Percentiles rank a stretch among this genome's conserved stretches.
Conservation (phyloP, 2,329 filamentous ascomycete species). For the Colletotrichum sublineola region DNA sequence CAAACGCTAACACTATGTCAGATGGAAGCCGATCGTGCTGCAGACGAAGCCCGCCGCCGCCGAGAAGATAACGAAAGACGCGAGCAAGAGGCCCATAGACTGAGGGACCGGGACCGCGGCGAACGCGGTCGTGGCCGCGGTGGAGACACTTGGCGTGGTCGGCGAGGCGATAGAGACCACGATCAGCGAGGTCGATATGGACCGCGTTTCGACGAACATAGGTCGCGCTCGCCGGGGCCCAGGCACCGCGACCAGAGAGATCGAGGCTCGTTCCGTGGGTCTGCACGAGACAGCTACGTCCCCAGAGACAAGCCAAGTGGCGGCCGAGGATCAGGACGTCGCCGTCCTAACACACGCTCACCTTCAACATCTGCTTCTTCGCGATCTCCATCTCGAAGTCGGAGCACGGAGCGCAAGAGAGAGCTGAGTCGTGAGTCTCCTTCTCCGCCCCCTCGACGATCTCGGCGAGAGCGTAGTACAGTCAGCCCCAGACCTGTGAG, state of each 20-base stretch:
- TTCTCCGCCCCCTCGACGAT: conserved; percentile 52
- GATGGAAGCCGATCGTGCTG: conserved; percentile 86
- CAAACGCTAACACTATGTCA: conserved; percentile 51
- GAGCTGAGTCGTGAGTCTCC: conserved; percentile 50
- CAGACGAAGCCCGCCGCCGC: conserved; percentile 79
- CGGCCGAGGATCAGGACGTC: conserved; percentile 57
- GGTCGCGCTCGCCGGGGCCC: conserved; percentile 63
- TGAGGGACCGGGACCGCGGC: conserved; percentile 75
- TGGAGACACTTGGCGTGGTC: conserved; percentile 66
- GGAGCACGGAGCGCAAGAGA: conserved; percentile 47
- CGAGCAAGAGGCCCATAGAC: conserved; percentile 76
- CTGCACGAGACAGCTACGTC: conserved; percentile 65
- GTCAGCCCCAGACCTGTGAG: conserved; percentile 51
- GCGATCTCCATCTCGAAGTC: conserved; percentile 52
- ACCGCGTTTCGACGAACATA: conserved; percentile 58
- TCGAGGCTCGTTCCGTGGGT: conserved; percentile 54
- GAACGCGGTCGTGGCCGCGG: conserved; percentile 65
- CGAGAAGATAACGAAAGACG: conserved; percentile 79
- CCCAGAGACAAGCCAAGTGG: conserved; percentile 62
- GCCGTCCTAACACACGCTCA: conserved; percentile 53
- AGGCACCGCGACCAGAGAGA: conserved; percentile 59
- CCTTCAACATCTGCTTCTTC: conserved; percentile 49
- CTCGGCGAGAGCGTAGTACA: conserved; percentile 49
- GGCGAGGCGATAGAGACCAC: conserved; percentile 65
- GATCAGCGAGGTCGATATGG: conserved; percentile 59